Evolutionary conservation across 352 stramenopile genomes (phyloP).

Genomic region (Phytophthora citrophthora): DNA sequence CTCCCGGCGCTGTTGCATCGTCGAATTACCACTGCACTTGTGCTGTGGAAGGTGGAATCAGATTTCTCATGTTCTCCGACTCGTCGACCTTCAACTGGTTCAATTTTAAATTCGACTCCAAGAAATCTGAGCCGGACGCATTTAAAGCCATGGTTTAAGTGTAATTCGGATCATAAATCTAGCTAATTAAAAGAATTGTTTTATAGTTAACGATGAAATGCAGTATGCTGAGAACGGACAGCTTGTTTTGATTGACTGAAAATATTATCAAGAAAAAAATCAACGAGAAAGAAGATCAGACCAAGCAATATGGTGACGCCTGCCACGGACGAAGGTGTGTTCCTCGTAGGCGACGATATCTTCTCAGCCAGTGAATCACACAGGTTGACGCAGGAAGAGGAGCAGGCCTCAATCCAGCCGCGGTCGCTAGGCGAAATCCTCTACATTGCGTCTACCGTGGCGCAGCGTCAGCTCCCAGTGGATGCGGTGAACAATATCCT

Average conservation of each 20-base stretch:
- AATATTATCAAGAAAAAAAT: neutral
- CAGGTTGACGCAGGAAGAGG: slow-evolving; percentile 28
- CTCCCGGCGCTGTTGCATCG: slow-evolving; percentile 36
- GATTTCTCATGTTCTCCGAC: slow-evolving; percentile 18
- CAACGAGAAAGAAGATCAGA: neutral
- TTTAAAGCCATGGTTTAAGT: no score
- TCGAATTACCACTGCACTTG: neutral
- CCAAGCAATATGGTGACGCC: slow-evolving; percentile 17
- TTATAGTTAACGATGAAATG: no score
- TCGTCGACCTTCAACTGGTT: slow-evolving; percentile 17
- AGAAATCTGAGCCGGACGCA: no score
- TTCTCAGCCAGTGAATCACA: slow-evolving; percentile 29
- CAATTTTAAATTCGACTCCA: no score
- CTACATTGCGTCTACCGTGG: slow-evolving; percentile 49
- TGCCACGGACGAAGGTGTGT: slow-evolving; percentile 35
- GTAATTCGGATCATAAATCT: no score
- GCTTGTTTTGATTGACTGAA: slow-evolving; percentile 15
- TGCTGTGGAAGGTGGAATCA: slow-evolving; percentile 5
- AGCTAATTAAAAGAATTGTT: no score
- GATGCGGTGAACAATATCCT: slow-evolving; percentile 58
- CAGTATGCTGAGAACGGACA: no score
- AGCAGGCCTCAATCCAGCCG: slow-evolving; percentile 17
- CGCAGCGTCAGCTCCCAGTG: slow-evolving; percentile 39
- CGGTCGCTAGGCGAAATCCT: slow-evolving; percentile 44
- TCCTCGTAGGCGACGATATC: slow-evolving; percentile 40